Evolutionary conservation across 2,329 filamentous ascomycete species (phyloP), one percentile per base, ranked within the genome.

Genomic region (Alternaria brassicicola): DNA sequence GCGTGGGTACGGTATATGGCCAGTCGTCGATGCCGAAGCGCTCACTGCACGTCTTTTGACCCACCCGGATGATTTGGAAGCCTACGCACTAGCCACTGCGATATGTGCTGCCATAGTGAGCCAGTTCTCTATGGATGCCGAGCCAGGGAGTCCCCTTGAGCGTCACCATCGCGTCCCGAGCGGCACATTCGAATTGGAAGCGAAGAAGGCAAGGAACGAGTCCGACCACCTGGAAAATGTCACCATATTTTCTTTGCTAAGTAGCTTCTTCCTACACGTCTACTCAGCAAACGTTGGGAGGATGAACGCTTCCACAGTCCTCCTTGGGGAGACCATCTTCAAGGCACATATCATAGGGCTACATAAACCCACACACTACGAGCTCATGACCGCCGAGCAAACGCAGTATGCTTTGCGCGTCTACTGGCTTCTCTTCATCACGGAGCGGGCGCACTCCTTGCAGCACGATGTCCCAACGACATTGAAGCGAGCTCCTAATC

Each of bases 341-440:
- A 75, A 75, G 57, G 70, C 71, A 30, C 73, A 76, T 36, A 71
- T 76, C 13, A 55, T 75, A 15, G 73, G 73, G 4, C 53, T 76
- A 17, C 66, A 76, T 30, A 74, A 69, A 41, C 26, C 65, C 7
- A 56, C 53, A 1, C 67, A 70, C 46, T 76, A 76, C 41, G 56
- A 68, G 31, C 33, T 41, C 15, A 65, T 76, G 66, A 57, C 61
- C 12, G 15, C 59, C 3, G 72, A 73, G 49, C 65, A 71, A 42
- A 59, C 63, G 25, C 73, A 76, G 55, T 69, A 71, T 54, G 62
- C 65, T 25, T 45, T 75, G 41, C 63, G 73, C 17, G 61, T 76
- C n/a, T 76, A 76, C 42, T 76, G 73, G 73, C 63, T 76, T 17
- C 63, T 76, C 9, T 76, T 76, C 60, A 75, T 76, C 28, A 76